Evolutionary conservation across 1,284 basidiomycete genomes (phyloP), one percentile per base, ranked within the genome.

Genomic region (Cryptococcus deneoformans): DNA sequence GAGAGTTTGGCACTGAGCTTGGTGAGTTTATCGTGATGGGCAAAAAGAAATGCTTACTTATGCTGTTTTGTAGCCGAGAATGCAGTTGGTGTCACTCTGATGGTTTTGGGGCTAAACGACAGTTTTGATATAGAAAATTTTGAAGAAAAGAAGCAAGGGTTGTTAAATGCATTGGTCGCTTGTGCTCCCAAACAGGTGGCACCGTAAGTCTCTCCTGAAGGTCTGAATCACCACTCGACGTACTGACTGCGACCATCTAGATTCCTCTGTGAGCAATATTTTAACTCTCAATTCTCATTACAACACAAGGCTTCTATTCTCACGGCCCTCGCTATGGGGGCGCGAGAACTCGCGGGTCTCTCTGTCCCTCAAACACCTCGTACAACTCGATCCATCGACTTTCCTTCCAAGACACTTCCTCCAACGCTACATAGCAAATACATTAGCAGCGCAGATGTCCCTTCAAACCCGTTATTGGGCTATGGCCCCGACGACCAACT

Each of bases 221-320:
- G 6, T 48, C 35, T 29, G 10, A 16, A n/a, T n/a, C n/a, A n/a
- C n/a, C n/a, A n/a, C n/a, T n/a, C n/a, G n/a, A n/a, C n/a, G n/a
- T 42, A 14, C 14, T 35, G 36, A 34, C 52, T 1, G 69, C 20
- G 5, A 16, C 20, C 29, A 29, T 20, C 24, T 24, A 94, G 92
- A 3, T 83, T 84, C 49, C 80, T 95, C n/a, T 86, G 89, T 47
- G 91, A 97, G 71, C 90, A 96, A 69, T 91, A 92, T 75, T 98
- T 97, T 79, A 86, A 87, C 59, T 88, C 89, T 51, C 90, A 94
- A 65, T 97, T 95, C 75, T 92, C 92, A 0, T 84, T 85, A 5
- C 83, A 86, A 24, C 92, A 98, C 69, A 86, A 93, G 10, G 87
- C 85, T 59, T 84, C 85, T 5, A 92, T 95, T 70, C 82, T 98